Base-by-base conservation (phyloP, 345 rosid species). In the Pugionium cornutum region DNA sequence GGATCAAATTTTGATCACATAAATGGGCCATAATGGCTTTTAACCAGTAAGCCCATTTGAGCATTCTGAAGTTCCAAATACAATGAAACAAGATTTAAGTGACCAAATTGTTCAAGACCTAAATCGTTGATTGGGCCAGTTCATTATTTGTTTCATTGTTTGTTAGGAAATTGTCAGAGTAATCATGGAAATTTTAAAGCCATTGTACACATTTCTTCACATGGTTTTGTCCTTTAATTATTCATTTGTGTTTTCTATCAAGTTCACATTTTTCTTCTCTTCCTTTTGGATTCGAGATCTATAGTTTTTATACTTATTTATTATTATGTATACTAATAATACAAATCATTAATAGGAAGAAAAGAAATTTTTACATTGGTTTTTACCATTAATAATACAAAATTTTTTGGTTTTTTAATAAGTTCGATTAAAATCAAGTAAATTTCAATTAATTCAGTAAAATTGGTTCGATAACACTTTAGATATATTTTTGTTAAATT, bases 181-280 rank as follows among this genome's bases (percentile, higher is more conserved):
- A 52, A 28, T 60, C 31, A 68, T 32, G 30, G 18, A 41, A 26
- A 41, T n/a, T 28, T 31, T 6, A 11, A 46, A 67, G 27, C 45
- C 7, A 66, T 6, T 30, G 37, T 18, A 67, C 67, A 33, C 53
- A 42, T 34, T 29, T 36, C 35, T 45, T 70, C 75, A 70, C 68
- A 53, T 70, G 62, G 18, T 44, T 53, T 53, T 53, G 42, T 53
- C 68, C 29, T 69, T 69, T 2, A 18, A 18, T 49, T 32, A 50
- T 33, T 68, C 37, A 51, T 59, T 60, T 41, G 44, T 58, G 25
- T 50, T 41, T 50, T 41, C 11, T 68, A 59, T 35, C 32, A 28
- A 42, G 39, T 34, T 69, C 73, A 59, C 43, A 42, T 50, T 52
- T 69, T 34, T 27, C 44, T 27, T 34, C 60, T 61, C 55, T 61